Conservation (phyloP, 495 filamentous ascomycete species). For the Penicillium paxilli region DNA sequence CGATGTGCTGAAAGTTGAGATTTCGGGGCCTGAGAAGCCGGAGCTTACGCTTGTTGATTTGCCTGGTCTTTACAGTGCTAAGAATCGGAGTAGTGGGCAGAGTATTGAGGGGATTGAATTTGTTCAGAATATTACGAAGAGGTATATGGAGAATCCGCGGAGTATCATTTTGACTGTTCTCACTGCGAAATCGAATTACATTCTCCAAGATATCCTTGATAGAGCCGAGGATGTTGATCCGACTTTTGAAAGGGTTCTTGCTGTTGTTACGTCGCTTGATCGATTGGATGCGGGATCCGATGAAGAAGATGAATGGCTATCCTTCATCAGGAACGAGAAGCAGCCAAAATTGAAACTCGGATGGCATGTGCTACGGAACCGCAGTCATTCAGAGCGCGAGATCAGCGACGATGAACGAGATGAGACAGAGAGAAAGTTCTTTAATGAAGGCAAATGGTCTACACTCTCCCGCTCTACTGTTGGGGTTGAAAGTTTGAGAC, state of each 20-base stretch:
- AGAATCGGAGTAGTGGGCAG: slow-evolving; percentile 38
- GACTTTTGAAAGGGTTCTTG: slow-evolving; percentile 44
- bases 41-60: slow-evolving; percentile 70
- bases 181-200: slow-evolving; percentile 49
- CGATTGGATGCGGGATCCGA: slow-evolving; percentile 25
- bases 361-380: slow-evolving; percentile 70
- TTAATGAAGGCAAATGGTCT: slow-evolving; percentile 37
- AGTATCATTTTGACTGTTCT: slow-evolving; percentile 68
- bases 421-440: slow-evolving; percentile 30
- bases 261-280: slow-evolving; percentile 51
- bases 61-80: slow-evolving; percentile 57
- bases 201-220: slow-evolving; percentile 47
- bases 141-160: slow-evolving; percentile 57
- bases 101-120: slow-evolving; percentile 33
- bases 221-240: slow-evolving; percentile 18
- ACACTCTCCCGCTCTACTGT: slow-evolving; percentile 18
- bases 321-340: slow-evolving; percentile 60
- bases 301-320: slow-evolving; percentile 46
- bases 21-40: slow-evolving; percentile 56
- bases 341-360: slow-evolving; percentile 58
- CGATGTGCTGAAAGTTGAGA: slow-evolving; percentile 65
- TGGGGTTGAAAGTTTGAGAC: slow-evolving; percentile 40
- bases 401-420: slow-evolving; percentile 29
- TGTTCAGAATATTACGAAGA: slow-evolving; percentile 51
- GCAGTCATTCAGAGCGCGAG: slow-evolving; percentile 41